A percentile compares a stretch with the other conserved stretches of the same genome.
phyloP scores from a whole-genome alignment of 495 filamentous ascomycete genomes.

The Daldinia decipiens region DNA sequence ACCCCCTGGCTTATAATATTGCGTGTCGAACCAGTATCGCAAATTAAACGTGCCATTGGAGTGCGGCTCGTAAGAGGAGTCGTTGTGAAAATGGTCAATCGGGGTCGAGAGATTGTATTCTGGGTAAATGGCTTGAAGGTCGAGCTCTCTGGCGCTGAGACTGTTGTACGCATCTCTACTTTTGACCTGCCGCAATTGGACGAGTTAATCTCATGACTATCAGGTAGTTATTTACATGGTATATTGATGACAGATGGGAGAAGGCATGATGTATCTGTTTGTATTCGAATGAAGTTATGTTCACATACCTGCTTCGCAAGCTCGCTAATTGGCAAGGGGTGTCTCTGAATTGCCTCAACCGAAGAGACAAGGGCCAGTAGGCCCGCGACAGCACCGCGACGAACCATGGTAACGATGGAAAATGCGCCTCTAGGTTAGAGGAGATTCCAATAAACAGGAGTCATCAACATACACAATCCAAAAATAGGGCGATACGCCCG shows the following conservation, averaged over 20 bases:
- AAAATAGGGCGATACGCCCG: conserved; percentile 18
- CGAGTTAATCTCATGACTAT: neutral
- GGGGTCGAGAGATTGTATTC: conserved; percentile 72
- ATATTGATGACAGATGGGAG: neutral
- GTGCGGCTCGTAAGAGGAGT: conserved; percentile 75
- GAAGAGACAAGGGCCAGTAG: conserved; percentile 28
- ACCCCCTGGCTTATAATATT: conserved; percentile 72
- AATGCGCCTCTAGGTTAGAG: neutral
- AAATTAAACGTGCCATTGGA: conserved; percentile 66
- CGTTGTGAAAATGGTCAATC: conserved; percentile 80
- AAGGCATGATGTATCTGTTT: neutral
- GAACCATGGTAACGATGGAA: conserved; percentile 29
- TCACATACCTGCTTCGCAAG: conserved; percentile 37
- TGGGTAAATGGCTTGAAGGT: conserved; percentile 61
- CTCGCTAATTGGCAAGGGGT: conserved; percentile 40
- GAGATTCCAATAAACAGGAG: conserved; percentile 13
- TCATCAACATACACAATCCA: conserved; percentile 3
- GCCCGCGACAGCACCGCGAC: conserved; percentile 23
- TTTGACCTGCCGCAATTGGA: conserved; percentile 22
- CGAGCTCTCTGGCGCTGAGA: conserved; percentile 47
- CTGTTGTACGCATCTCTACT: conserved; percentile 28
- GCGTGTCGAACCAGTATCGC: conserved; percentile 78
- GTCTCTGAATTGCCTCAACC: conserved; percentile 34
- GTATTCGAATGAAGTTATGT: neutral
- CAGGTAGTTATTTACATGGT: neutral